Evolutionary conservation across 176 grass and related monocot genomes (phyloP).

Genomic region (Triticum turgidum): DNA sequence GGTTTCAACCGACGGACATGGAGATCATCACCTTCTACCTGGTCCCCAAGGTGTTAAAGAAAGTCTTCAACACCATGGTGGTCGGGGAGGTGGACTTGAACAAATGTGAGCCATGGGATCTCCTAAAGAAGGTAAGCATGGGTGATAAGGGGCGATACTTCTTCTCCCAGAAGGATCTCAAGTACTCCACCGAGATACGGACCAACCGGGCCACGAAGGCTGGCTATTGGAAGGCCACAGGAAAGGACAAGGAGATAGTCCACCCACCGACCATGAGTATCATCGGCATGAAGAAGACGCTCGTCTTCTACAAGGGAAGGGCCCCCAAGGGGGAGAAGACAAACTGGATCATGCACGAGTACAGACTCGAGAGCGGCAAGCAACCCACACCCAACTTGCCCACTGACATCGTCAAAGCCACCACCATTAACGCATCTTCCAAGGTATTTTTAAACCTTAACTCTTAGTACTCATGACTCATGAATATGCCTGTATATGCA

Average conservation of each 20-base stretch:
- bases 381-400: neutral
- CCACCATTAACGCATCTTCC: neutral
- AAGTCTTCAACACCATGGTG: slow-evolving; percentile 27
- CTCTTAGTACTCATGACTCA: too few relatives aligned
- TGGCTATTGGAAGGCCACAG: too few relatives aligned
- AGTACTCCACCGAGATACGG: slow-evolving; percentile 52
- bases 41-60: neutral
- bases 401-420: neutral
- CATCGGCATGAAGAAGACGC: slow-evolving; percentile 98
- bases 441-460: too few relatives aligned
- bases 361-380: slow-evolving; percentile 31
- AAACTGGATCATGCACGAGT: slow-evolving; percentile 67
- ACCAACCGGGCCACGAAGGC: too few relatives aligned
- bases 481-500: too few relatives aligned
- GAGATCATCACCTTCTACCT: too few relatives aligned
- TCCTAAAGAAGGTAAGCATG: slow-evolving; percentile 36
- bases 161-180: slow-evolving; percentile 45
- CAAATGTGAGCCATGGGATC: slow-evolving; percentile 77
- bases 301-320: slow-evolving; percentile 84
- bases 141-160: slow-evolving; percentile 37
- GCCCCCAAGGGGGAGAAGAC: slow-evolving; percentile 20
- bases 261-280: neutral
- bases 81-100: slow-evolving; percentile 58
- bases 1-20: too few relatives aligned
- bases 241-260: slow-evolving; percentile 39